Conservation (phyloP, 768 basidiomycete genomes). For the Lactarius tabidus region DNA sequence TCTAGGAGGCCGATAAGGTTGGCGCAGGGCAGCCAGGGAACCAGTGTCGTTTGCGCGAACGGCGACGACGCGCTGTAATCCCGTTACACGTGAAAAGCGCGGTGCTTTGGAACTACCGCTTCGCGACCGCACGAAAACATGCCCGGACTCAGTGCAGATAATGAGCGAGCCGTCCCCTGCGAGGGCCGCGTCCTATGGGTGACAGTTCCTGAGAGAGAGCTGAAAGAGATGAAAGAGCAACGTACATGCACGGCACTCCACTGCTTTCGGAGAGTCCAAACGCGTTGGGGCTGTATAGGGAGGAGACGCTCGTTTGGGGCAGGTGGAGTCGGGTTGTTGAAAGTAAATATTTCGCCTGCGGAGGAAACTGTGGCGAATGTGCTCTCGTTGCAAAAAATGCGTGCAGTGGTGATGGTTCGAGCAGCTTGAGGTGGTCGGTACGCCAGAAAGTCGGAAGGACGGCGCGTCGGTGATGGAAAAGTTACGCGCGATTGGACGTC, state of each 20-base stretch:
- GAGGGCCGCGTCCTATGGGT: constrained; percentile 76
- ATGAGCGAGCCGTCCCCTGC: constrained; percentile 85
- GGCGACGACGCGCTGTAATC: constrained; percentile 77
- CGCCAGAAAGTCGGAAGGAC: constrained; percentile 34
- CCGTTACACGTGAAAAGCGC: constrained; percentile 78
- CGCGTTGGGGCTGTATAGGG: constrained; percentile 73
- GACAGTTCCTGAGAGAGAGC: not conserved
- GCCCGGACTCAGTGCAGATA: constrained; percentile 91
- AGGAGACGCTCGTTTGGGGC: constrained; percentile 34
- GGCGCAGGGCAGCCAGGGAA: constrained; percentile 78
- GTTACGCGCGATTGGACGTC: constrained; percentile 70
- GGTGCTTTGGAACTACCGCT: constrained; percentile 46
- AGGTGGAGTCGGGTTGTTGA: constrained; percentile 39
- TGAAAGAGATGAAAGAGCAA: constrained; percentile 10
- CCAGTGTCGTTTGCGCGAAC: constrained; percentile 84
- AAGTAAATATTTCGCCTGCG: constrained; percentile 91
- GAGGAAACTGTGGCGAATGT: constrained; percentile 78
- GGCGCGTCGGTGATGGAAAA: constrained; percentile 66
- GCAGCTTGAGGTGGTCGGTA: constrained; percentile 80
- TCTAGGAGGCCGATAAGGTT: constrained; percentile 58
- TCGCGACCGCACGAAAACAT: constrained; percentile 82
- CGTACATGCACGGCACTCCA: constrained; percentile 76
- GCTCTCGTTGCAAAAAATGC: constrained; percentile 75
- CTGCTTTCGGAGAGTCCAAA: constrained; percentile 86
- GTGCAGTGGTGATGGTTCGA: constrained; percentile 66